phyloP scores from a whole-genome alignment of 2,329 filamentous ascomycete genomes.

The Hirsutella minnesotensis region DNA sequence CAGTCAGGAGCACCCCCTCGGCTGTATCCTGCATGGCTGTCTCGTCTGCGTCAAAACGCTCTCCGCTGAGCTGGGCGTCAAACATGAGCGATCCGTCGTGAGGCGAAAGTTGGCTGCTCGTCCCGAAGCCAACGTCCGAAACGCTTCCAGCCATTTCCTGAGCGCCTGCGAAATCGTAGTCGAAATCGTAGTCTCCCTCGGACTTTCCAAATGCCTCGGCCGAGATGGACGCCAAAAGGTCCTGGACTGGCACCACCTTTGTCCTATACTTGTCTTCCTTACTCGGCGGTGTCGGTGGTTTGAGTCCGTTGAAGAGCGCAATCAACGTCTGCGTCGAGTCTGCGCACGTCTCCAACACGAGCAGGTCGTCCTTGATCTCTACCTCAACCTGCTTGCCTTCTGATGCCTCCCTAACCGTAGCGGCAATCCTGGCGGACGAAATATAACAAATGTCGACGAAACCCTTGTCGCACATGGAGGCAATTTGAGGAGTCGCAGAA shows the following conservation, averaged over 20 bases:
- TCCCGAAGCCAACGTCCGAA: slow-evolving; percentile 17
- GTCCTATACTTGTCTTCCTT: slow-evolving; percentile 80
- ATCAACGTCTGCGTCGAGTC: slow-evolving; percentile 94
- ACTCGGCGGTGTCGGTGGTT: slow-evolving; percentile 72
- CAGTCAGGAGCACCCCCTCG: slow-evolving; percentile 23
- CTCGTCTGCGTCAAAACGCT: slow-evolving; percentile 32
- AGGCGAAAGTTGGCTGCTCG: slow-evolving; percentile 20
- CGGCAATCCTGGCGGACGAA: slow-evolving; percentile 61
- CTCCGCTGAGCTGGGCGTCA: slow-evolving; percentile 27
- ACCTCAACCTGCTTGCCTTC: slow-evolving; percentile 58
- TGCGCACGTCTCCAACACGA: slow-evolving; percentile 89
- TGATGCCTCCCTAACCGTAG: slow-evolving; percentile 43
- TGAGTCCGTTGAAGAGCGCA: slow-evolving; percentile 63
- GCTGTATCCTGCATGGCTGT: slow-evolving; percentile 22
- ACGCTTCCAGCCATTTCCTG: slow-evolving; percentile 31
- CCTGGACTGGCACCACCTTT: slow-evolving; percentile 71
- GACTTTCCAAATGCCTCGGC: slow-evolving; percentile 65
- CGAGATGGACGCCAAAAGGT: slow-evolving; percentile 82
- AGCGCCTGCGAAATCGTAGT: slow-evolving; percentile 48
- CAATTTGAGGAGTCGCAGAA: slow-evolving; percentile 36
- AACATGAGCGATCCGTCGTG: slow-evolving; percentile 35
- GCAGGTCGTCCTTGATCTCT: slow-evolving; percentile 71
- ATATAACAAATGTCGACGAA: slow-evolving; percentile 83
- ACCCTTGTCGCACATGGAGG: slow-evolving; percentile 50
- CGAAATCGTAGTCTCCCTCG: slow-evolving; percentile 50